Conservation (phyloP, 768 basidiomycete genomes). For the Rubroboletus satanas region DNA sequence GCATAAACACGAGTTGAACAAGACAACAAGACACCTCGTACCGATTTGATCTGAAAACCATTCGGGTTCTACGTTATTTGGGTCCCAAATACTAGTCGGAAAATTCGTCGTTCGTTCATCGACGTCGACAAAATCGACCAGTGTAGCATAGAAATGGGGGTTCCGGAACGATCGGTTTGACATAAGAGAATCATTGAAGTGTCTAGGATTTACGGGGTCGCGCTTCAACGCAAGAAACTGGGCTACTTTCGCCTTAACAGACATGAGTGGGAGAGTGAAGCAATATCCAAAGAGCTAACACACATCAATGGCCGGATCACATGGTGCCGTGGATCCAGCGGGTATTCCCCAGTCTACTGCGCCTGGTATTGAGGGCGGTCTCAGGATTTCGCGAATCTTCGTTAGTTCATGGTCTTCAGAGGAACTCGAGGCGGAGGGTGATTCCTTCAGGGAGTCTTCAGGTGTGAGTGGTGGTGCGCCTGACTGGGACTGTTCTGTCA, state of each 20-base stretch:
- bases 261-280: background rate
- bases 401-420: slow-evolving; percentile 44
- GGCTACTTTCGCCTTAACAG: slow-evolving; percentile 65
- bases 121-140: slow-evolving; percentile 92
- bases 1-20: slow-evolving; percentile 27
- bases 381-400: slow-evolving; percentile 52
- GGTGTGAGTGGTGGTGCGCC: slow-evolving; percentile 4
- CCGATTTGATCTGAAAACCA: slow-evolving; percentile 82
- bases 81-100: slow-evolving; percentile 69
- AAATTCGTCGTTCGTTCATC: slow-evolving; percentile 88
- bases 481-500: slow-evolving; percentile 12
- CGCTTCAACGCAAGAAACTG: slow-evolving; percentile 75
- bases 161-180: slow-evolving; percentile 91
- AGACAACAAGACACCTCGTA: slow-evolving; percentile 37
- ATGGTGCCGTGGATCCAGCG: slow-evolving; percentile 46
- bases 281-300: slow-evolving; percentile 4
- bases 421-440: slow-evolving; percentile 14
- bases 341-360: slow-evolving; percentile 78
- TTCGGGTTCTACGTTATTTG: slow-evolving; percentile 54
- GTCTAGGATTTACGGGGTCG: slow-evolving; percentile 59
- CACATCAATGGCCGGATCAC: slow-evolving; percentile 64
- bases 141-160: slow-evolving; percentile 91
- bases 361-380: slow-evolving; percentile 62
- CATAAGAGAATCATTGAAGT: slow-evolving; percentile 97
- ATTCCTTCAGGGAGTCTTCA: slow-evolving; percentile 15